phyloP scores from a whole-genome alignment of 2,329 filamentous ascomycete genomes.

The Blumeriella jaapii region DNA sequence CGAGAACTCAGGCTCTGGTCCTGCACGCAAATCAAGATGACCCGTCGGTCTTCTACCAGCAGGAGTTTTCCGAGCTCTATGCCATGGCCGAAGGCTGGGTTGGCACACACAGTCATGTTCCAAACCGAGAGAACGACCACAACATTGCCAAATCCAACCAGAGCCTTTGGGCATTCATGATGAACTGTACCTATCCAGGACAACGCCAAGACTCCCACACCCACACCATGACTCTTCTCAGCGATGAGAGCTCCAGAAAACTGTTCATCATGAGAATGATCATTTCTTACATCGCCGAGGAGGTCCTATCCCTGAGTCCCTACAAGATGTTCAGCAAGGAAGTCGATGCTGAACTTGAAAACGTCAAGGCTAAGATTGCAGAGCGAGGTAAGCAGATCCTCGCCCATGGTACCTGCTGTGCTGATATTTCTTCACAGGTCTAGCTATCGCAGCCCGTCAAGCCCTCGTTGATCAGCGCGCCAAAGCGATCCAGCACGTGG shows the following conservation, averaged over 20 bases:
- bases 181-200: conserved; percentile 23
- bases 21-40: conserved; percentile 4
- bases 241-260: conserved; percentile 23
- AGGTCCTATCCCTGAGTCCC: conserved; percentile 27
- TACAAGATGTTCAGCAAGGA: conserved; percentile 27
- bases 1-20: conserved; percentile 8
- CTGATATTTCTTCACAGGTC: conserved; percentile 10
- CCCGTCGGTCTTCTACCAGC: conserved; percentile 8
- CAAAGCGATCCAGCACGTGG: conserved; percentile 29
- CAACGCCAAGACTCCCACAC: conserved; percentile 25
- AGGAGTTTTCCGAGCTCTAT: conserved; percentile 14
- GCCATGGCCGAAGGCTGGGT: conserved; percentile 24
- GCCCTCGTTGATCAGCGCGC: conserved; percentile 29
- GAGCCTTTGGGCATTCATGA: conserved; percentile 30
- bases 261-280: conserved; percentile 32
- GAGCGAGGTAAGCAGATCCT: conserved; percentile 22
- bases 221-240: conserved; percentile 27
- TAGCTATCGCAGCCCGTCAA: conserved; percentile 23
- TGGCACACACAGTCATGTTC: conserved; percentile 16
- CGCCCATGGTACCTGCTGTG: conserved; percentile 4
- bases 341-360: conserved; percentile 19
- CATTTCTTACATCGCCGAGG: conserved; percentile 28
- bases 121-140: conserved; percentile 16
- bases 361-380: conserved; percentile 13
- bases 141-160: conserved; percentile 17